Evolutionary conservation across 805 yeast genomes (phyloP), one percentile per base, ranked within the genome.

Genomic region (Yamadazyma sp.): DNA sequence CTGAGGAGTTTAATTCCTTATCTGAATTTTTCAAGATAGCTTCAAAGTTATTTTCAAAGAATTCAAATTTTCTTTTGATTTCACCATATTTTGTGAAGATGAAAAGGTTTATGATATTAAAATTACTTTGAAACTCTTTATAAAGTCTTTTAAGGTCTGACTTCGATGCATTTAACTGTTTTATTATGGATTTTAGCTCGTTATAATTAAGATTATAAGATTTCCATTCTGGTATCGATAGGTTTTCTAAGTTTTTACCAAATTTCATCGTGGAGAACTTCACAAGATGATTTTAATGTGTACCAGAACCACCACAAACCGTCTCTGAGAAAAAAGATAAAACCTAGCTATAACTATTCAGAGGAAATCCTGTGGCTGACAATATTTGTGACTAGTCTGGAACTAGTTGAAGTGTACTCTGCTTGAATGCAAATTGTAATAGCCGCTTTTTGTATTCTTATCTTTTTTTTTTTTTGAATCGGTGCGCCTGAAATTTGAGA

Each of bases 241-340:
- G 71, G 44, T 76, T 78, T 35, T 74, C 66, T 15, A 89, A 70
- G 50, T 83, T 88, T 27, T 76, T 69, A 33, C 96, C 96, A 58
- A 88, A 89, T 61, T 87, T 91, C 98, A 89, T 89, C 10, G 23
- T 22, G n/a, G n/a, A n/a, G n/a, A n/a, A n/a, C n/a, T n/a, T n/a
- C n/a, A n/a, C n/a, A n/a, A n/a, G n/a, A n/a, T n/a, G n/a, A n/a
- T n/a, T n/a, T n/a, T n/a, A n/a, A n/a, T n/a, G n/a, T n/a, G n/a
- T n/a, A n/a, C n/a, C n/a, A n/a, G n/a, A n/a, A n/a, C n/a, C n/a
- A n/a, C n/a, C n/a, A n/a, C n/a, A n/a, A n/a, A n/a, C n/a, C n/a
- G n/a, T n/a, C n/a, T n/a, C n/a, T n/a, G n/a, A n/a, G n/a, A n/a
- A n/a, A n/a, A n/a, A n/a, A n/a, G n/a, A n/a, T n/a, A n/a, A n/a